Base-by-base conservation (phyloP, 352 stramenopile genomes). In the Globisporangium lucens region DNA sequence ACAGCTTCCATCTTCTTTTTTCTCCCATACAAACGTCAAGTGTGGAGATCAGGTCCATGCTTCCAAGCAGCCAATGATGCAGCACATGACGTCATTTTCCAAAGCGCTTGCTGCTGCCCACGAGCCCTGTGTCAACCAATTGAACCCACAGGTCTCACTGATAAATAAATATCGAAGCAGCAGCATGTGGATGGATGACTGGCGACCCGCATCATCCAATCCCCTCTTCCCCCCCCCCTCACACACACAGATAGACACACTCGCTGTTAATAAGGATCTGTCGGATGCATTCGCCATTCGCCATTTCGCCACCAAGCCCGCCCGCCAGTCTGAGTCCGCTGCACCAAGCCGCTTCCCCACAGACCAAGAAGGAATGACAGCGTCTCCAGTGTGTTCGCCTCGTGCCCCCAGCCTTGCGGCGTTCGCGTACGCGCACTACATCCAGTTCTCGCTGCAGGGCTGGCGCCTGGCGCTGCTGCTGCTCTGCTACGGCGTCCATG, bases 381-480 rank as follows among this genome's bases (percentile, higher is more conserved):
- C 36, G 15, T 3, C 35, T 13, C 13, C 47, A 4, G 51, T 57
- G 51, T 57, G 51, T 13, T 57, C 24, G 4, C 17, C 51, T 1
- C 15, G 22, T 2, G 10, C 6, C 12, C 38, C 7, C 22, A 57
- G 51, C 51, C n/a, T 61, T 22, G 33, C 8, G 15, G 9, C 41
- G 27, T 29, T 20, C 9, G 56, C n/a, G 12, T 68, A 57, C 29
- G n/a, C 22, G 29, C 63, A 41, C 53, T 68, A 63, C 41, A 4
- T 57, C 10, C 38, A 68, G 36, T 22, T 68, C 38, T 68, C 55
- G 7, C 56, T 56, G 27, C 56, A 58, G 8, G 55, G 63, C n/a
- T 68, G 63, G 63, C 55, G 22, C 2, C 63, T 68, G 12, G 63
- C 63, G 41, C 36, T 68, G 27, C 29, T 56, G 53, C 63, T 68